Evolutionary conservation across 495 filamentous ascomycete genomes (phyloP).

Genomic region (Glutinoglossum americanum): DNA sequence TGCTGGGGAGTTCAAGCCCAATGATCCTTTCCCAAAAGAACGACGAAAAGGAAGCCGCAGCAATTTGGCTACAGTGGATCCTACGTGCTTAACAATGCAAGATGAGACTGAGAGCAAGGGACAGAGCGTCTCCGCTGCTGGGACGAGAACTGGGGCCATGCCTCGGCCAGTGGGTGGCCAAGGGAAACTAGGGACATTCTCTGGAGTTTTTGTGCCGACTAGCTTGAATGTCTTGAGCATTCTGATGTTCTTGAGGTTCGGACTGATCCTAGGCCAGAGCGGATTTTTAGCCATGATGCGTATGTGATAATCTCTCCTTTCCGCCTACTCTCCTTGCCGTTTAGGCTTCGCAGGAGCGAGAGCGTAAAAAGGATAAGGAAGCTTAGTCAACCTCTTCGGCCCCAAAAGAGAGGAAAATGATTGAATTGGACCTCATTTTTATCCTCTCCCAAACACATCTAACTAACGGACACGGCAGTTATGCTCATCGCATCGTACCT

Average conservation of each 20-base stretch:
- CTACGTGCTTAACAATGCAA: conserved; percentile 9
- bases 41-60: background rate
- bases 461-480: conserved; percentile 20
- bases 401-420: background rate
- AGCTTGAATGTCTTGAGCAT: conserved; percentile 81
- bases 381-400: background rate
- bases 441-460: background rate
- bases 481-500: conserved; percentile 50
- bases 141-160: conserved; percentile 18
- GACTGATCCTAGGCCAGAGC: conserved; percentile 56
- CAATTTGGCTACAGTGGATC: background rate
- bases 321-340: background rate
- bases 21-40: background rate
- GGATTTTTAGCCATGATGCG: conserved; percentile 65
- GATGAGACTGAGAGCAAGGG: background rate
- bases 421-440: background rate
- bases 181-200: conserved; percentile 49
- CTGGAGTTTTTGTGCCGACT: conserved; percentile 70
- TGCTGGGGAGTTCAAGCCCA: background rate
- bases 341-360: background rate
- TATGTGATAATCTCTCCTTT: conserved; percentile 16
- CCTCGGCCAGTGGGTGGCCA: conserved; percentile 26
- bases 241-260: conserved; percentile 77
- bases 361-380: background rate
- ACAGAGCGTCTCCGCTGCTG: background rate